Conservation (phyloP, 2,329 filamentous ascomycete species). For the Mycosphaerella arachidis region DNA sequence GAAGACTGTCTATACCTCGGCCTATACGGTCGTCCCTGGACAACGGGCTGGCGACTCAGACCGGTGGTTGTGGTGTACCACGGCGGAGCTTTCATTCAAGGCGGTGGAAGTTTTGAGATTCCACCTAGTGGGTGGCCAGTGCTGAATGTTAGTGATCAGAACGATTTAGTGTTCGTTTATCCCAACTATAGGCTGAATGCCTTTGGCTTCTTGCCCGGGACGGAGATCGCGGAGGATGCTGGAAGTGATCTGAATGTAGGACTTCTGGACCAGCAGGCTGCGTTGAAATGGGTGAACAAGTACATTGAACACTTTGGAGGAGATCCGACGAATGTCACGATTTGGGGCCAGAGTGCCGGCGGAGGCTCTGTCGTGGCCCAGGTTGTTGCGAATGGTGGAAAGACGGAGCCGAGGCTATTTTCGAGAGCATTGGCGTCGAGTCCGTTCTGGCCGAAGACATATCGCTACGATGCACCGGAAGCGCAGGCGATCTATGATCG, state of each 20-base stretch:
- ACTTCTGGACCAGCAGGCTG: constrained; percentile 46
- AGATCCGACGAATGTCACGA: constrained; percentile 22
- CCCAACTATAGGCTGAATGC: constrained; percentile 47
- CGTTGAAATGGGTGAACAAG: constrained; percentile 49
- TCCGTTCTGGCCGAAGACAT: constrained; percentile 59
- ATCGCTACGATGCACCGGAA: constrained; percentile 48
- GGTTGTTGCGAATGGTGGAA: constrained; percentile 50
- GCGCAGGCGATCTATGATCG: constrained; percentile 50
- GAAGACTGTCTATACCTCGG: constrained; percentile 41
- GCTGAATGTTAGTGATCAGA: constrained; percentile 50
- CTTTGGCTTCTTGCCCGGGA: constrained; percentile 42
- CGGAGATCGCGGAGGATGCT: constrained; percentile 36
- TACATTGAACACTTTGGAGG: constrained; percentile 42
- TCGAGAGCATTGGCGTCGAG: constrained; percentile 48
- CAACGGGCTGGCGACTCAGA: constrained; percentile 38
- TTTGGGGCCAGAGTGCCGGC: constrained; percentile 23
- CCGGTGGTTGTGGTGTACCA: constrained; percentile 59
- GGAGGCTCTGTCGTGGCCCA: constrained; percentile 49
- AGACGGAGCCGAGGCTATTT: constrained; percentile 44
- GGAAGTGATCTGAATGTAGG: constrained; percentile 39
- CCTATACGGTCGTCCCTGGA: constrained; percentile 57
- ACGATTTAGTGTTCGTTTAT: constrained; percentile 51
- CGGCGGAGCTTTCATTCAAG: constrained; percentile 59
- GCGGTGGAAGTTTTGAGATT: constrained; percentile 51
- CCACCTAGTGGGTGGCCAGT: constrained; percentile 56